These are phyloP conservation scores for Ulota crispa DNA, from an alignment of 225 moss, liverwort and hornwort species.

Conservation along the genomic window DNA sequence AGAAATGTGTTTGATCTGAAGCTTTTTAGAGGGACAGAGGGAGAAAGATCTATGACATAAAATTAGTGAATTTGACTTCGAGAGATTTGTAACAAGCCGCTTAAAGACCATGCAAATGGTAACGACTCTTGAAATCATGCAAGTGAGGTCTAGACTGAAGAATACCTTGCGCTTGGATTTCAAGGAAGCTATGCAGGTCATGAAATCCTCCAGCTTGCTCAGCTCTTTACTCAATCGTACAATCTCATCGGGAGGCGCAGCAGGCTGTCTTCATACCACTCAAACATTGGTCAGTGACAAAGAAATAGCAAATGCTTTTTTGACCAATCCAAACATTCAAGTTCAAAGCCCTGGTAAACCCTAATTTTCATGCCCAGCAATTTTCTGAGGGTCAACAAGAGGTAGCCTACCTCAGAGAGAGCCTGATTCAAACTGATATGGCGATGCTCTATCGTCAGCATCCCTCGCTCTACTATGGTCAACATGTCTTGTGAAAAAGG, in stretches of 20 bases:
- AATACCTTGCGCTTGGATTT: conserved; percentile 82
- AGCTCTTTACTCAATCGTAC: conserved; percentile 81
- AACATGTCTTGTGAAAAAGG: conserved; percentile 83
- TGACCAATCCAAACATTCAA: not conserved
- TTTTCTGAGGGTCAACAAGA: conserved; percentile 12
- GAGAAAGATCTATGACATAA: not conserved
- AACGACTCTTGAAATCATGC: not conserved
- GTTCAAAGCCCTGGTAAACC: not conserved
- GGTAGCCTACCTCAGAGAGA: conserved; percentile 67
- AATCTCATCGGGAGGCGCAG: conserved; percentile 84
- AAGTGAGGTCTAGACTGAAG: not conserved
- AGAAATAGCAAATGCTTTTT: not conserved
- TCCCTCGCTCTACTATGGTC: conserved; percentile 79
- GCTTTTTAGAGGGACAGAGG: no score
- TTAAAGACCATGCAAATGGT: not conserved
- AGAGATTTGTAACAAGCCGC: not conserved
- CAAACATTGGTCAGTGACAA: conserved; percentile 30
- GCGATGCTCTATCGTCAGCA: conserved; percentile 79
- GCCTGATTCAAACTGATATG: conserved; percentile 70
- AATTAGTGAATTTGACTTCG: not conserved
- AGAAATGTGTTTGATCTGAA: no score
- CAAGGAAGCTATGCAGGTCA: conserved; percentile 66
- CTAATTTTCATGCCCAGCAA: not conserved
- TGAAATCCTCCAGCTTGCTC: conserved; percentile 86
- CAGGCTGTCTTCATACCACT: conserved; percentile 82